phyloP scores from a whole-genome alignment of 192 early-diverging fungal species.

The Phlyctochytrium planicorne region DNA sequence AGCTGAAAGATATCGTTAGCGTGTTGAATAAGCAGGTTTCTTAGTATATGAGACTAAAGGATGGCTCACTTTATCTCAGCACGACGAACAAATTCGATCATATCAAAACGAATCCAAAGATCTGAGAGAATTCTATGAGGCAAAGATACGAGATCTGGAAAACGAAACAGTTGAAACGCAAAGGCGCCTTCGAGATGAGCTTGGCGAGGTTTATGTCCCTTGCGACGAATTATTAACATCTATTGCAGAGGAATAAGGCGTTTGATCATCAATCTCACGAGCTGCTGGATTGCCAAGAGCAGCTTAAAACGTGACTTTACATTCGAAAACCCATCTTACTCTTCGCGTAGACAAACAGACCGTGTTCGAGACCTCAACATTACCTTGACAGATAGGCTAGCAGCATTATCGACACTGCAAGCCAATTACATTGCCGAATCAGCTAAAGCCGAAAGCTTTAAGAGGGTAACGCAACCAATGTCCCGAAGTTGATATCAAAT shows the following conservation, averaged over 20 bases:
- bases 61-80: no score
- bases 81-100: background rate
- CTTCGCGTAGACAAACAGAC: background rate
- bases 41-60: no score
- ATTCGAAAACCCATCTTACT: background rate
- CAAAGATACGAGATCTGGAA: background rate
- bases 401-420: background rate
- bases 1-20: constrained; percentile 18
- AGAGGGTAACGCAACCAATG: background rate
- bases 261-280: background rate
- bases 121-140: background rate
- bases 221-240: background rate
- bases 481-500: background rate
- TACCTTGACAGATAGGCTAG: background rate
- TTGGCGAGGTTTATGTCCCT: background rate
- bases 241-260: background rate
- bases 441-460: background rate
- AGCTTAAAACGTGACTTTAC: background rate
- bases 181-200: background rate
- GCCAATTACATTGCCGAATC: background rate
- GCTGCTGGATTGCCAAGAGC: background rate
- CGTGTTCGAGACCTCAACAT: background rate
- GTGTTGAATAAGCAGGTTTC: constrained; percentile 8
- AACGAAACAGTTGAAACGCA: background rate
- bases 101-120: background rate